These are phyloP conservation scores for Coniella lustricola DNA, from an alignment of 2,329 filamentous ascomycete species.

Conservation along the genomic window DNA sequence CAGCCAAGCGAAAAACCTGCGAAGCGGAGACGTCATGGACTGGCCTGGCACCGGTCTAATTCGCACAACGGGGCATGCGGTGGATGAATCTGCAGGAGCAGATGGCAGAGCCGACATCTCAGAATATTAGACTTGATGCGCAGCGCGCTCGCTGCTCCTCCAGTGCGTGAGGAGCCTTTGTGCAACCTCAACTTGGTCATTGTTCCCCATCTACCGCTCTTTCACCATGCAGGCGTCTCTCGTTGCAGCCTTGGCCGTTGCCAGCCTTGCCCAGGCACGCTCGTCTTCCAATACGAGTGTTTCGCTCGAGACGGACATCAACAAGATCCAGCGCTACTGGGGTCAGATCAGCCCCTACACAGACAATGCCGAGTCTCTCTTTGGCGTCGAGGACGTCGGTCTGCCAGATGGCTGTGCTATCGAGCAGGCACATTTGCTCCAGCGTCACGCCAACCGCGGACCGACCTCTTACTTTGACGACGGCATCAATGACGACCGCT, in stretches of 20 bases:
- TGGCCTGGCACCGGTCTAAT: no score
- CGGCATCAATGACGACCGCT: slow-evolving; percentile 35
- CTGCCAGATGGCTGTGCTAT: slow-evolving; percentile 48
- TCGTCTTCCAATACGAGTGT: background rate
- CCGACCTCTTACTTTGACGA: slow-evolving; percentile 25
- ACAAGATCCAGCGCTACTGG: slow-evolving; percentile 29
- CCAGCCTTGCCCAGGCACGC: background rate
- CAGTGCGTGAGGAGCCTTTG: background rate
- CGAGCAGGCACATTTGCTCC: slow-evolving; percentile 45
- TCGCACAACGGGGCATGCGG: background rate
- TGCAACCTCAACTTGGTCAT: no score
- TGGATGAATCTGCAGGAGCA: background rate
- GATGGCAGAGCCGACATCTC: background rate
- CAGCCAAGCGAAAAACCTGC: background rate
- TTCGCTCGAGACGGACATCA: slow-evolving; percentile 23
- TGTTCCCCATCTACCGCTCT: no score
- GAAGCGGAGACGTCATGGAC: slow-evolving; percentile 5
- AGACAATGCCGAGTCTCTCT: slow-evolving; percentile 37
- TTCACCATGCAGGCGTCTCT: background rate
- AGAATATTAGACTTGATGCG: no score
- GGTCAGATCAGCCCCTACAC: slow-evolving; percentile 40
- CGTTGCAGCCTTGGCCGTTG: background rate
- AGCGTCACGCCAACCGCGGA: slow-evolving; percentile 48
- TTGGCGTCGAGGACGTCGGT: slow-evolving; percentile 40
- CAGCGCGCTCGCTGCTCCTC: background rate